phyloP scores from a whole-genome alignment of 352 stramenopile genomes.

The Phytophthora multivora region DNA sequence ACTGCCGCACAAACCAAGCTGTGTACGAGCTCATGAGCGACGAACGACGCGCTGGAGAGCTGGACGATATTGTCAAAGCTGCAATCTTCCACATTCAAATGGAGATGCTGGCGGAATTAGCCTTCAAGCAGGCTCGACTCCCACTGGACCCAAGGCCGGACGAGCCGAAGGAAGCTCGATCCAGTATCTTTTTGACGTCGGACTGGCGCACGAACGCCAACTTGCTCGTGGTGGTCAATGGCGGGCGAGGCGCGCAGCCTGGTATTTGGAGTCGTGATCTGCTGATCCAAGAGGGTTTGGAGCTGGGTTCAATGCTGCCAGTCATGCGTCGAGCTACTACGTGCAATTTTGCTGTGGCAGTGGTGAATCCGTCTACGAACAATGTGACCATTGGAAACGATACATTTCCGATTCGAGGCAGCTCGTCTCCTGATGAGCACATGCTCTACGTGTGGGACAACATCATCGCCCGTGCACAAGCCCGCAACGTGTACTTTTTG shows the following conservation, averaged over 20 bases:
- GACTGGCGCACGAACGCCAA: constrained; percentile 69
- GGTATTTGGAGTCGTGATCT: constrained; percentile 83
- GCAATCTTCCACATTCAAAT: constrained; percentile 88
- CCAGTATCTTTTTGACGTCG: constrained; percentile 71
- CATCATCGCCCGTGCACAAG: constrained; percentile 62
- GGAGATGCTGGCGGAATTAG: constrained; percentile 80
- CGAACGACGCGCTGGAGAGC: constrained; percentile 61
- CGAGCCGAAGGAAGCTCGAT: constrained; percentile 72
- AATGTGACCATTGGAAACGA: constrained; percentile 67
- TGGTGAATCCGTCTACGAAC: constrained; percentile 80
- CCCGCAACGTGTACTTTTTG: constrained; percentile 66
- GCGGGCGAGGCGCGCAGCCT: constrained; percentile 62
- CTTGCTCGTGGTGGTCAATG: constrained; percentile 75
- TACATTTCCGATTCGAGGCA: constrained; percentile 60
- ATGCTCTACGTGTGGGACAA: constrained; percentile 80
- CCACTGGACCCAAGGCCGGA: constrained; percentile 59
- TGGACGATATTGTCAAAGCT: constrained; percentile 82
- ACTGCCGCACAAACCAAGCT: constrained; percentile 74
- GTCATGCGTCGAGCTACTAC: constrained; percentile 55
- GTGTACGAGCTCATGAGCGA: constrained; percentile 83
- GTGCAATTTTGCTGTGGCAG: constrained; percentile 55
- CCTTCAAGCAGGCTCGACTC: constrained; percentile 75
- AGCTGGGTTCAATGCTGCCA: constrained; percentile 80
- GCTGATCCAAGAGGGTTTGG: constrained; percentile 76
- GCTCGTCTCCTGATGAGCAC: constrained; percentile 68